Evolutionary conservation across 2,329 filamentous ascomycete species (phyloP), one percentile per base, ranked within the genome.

Genomic region (Aspergillus tanneri): DNA sequence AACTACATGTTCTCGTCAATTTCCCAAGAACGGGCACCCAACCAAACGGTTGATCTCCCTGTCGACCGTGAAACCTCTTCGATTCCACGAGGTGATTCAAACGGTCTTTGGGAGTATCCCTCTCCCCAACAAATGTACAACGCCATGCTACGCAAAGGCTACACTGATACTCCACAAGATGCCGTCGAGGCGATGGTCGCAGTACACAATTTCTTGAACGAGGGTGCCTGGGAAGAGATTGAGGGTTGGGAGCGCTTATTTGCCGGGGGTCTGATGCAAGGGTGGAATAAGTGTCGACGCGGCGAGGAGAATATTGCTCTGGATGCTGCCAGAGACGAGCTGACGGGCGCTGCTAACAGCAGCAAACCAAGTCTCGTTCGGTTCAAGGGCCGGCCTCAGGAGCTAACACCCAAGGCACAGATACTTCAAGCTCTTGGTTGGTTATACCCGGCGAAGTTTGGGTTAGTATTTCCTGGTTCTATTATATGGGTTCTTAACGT

Each of bases 51-150:
- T 21, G 76, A 79, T 19, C 82, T 99, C 1, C 88, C 91, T 0
- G 87, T 91, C 2, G 81, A 84, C 5, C 87, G 93, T 59, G 90
- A 96, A 70, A 74, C 81, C 23, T 95, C 89, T 1, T 90, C 91
- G 1, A 99, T 99, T 59, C 93, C 93, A n/a, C 87, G 87, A 59
- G 89, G 88, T 62, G 84, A 87, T 60, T 50, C 58, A 2, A 79
- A 85, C 43, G 82, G 84, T 38, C 95, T 88, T 63, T 99, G 93
- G 93, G 93, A 97, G 71, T 99, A 99, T 67, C 93, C 93, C 0
- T 96, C 90, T 0, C 92, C 93, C 0, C 93, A 99, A 74, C 93
- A 99, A 72, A 99, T 99, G 93, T 99, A 97, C 78, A 97, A 99
- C 65, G 93, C 93, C 6, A 86, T 99, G 73, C 76, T 97, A 53